These are phyloP conservation scores for Sordariomycetes sp. DNA, from an alignment of 2,329 filamentous ascomycete species.

Conservation along the genomic window DNA sequence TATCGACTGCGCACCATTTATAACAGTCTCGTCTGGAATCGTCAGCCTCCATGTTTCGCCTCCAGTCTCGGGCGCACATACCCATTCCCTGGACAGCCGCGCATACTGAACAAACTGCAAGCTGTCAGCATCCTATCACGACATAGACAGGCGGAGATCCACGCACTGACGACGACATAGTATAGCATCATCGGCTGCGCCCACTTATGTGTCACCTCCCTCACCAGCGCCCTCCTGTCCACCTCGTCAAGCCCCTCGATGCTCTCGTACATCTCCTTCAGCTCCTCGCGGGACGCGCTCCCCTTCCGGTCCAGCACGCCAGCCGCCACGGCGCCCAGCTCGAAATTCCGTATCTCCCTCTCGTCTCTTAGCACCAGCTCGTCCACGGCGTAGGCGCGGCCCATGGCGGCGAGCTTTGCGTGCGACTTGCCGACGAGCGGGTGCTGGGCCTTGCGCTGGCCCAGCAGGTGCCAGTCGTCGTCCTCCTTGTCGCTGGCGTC, in stretches of 20 bases:
- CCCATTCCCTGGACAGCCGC: slow-evolving; percentile 61
- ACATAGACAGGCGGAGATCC: slow-evolving; percentile 8
- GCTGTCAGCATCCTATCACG: not conserved
- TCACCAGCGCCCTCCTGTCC: slow-evolving; percentile 45
- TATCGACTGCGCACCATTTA: slow-evolving; percentile 59
- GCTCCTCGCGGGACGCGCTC: not conserved
- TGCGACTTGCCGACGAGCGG: not conserved
- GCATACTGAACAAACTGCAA: slow-evolving; percentile 49
- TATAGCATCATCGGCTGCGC: slow-evolving; percentile 56
- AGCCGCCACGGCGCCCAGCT: not conserved
- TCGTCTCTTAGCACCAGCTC: slow-evolving; percentile 1
- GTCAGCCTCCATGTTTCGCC: not conserved
- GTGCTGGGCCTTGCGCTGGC: not conserved
- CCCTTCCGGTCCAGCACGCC: slow-evolving; percentile 1
- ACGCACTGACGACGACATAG: slow-evolving; percentile 45
- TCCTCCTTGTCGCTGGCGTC: not conserved
- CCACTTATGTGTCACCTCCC: slow-evolving; percentile 58
- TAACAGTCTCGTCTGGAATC: slow-evolving; percentile 47
- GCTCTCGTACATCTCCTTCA: not conserved
- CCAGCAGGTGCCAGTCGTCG: slow-evolving; percentile 2
- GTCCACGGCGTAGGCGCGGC: not conserved
- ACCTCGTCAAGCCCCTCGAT: slow-evolving; percentile 39
- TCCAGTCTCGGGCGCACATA: not conserved
- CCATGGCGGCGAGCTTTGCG: not conserved
- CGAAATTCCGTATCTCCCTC: not conserved